These are phyloP conservation scores for Grifola frondosa DNA, from an alignment of 1,284 basidiomycete species.

Conservation along the genomic window DNA sequence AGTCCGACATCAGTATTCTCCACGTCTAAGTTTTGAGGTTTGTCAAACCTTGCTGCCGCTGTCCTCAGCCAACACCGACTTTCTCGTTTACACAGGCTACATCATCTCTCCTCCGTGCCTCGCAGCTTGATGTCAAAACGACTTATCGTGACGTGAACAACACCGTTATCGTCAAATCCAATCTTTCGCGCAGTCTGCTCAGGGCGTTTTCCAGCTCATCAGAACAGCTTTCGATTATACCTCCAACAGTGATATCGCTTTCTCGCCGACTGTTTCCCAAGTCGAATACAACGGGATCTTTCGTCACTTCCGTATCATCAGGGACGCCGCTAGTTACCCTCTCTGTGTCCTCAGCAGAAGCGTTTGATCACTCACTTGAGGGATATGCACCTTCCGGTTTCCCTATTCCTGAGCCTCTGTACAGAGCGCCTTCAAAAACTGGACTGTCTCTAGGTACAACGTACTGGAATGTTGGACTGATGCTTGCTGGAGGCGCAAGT, in stretches of 20 bases:
- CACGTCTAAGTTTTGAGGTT: slow-evolving; percentile 41
- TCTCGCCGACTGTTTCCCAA: slow-evolving; percentile 34
- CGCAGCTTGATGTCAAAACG: slow-evolving; percentile 24
- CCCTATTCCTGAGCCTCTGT: slow-evolving; percentile 4
- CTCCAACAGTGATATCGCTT: slow-evolving; percentile 30
- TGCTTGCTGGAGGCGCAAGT: slow-evolving; percentile 27
- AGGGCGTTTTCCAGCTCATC: not conserved
- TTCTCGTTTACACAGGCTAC: slow-evolving; percentile 25
- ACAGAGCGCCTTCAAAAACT: slow-evolving; percentile 28
- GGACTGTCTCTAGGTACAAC: slow-evolving; percentile 29
- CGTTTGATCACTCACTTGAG: slow-evolving; percentile 24
- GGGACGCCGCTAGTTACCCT: slow-evolving; percentile 21
- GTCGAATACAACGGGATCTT: slow-evolving; percentile 28
- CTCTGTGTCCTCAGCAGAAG: slow-evolving; percentile 23
- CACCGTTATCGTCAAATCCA: slow-evolving; percentile 23
- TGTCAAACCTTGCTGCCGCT: no score
- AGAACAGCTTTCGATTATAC: slow-evolving; percentile 14
- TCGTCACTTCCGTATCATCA: slow-evolving; percentile 22
- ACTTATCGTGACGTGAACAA: slow-evolving; percentile 28
- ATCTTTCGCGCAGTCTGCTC: slow-evolving; percentile 15
- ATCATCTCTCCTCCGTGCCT: slow-evolving; percentile 26
- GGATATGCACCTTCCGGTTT: slow-evolving; percentile 11
- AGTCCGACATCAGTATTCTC: slow-evolving; percentile 50
- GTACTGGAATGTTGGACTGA: slow-evolving; percentile 30
- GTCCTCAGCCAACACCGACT: slow-evolving; percentile 1